A percentile compares a stretch with the other conserved stretches of the same genome.
phyloP scores from a whole-genome alignment of 2,329 filamentous ascomycete genomes.

The Neonectria sp. region DNA sequence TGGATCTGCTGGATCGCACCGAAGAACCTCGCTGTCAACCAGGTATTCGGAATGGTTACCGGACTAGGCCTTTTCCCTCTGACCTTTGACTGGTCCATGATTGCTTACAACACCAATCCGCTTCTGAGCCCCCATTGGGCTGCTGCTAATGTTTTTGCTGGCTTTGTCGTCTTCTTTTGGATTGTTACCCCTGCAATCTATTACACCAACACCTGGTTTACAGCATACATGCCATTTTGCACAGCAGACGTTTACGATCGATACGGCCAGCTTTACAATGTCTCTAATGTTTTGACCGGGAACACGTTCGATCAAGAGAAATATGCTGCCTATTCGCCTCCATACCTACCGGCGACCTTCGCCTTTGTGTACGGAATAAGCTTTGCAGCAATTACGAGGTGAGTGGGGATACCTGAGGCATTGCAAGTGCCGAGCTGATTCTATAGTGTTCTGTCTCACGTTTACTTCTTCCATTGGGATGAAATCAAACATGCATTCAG shows the following conservation, averaged over 20 bases:
- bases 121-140: slow-evolving; percentile 73
- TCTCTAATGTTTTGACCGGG: slow-evolving; percentile 67
- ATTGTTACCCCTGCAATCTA: slow-evolving; percentile 60
- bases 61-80: slow-evolving; percentile 75
- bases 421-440: neutral
- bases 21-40: slow-evolving; percentile 73
- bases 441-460: slow-evolving; percentile 20
- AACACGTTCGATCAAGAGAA: slow-evolving; percentile 69
- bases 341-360: slow-evolving; percentile 61
- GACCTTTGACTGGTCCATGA: slow-evolving; percentile 77
- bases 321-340: slow-evolving; percentile 71
- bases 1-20: slow-evolving; percentile 76
- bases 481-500: slow-evolving; percentile 19
- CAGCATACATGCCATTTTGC: slow-evolving; percentile 21
- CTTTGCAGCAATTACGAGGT: slow-evolving; percentile 67
- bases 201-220: slow-evolving; percentile 26
- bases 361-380: slow-evolving; percentile 69
- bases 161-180: slow-evolving; percentile 66
- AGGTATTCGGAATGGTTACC: slow-evolving; percentile 74
- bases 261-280: slow-evolving; percentile 69
- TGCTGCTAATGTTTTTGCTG: slow-evolving; percentile 70
- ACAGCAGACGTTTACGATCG: slow-evolving; percentile 68
- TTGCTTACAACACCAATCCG: slow-evolving; percentile 69
- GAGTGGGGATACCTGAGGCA: neutral
- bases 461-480: slow-evolving; percentile 28